Conservation (phyloP, 495 filamentous ascomycete genomes). For the Aspergillus sclerotiicarbonarius region DNA sequence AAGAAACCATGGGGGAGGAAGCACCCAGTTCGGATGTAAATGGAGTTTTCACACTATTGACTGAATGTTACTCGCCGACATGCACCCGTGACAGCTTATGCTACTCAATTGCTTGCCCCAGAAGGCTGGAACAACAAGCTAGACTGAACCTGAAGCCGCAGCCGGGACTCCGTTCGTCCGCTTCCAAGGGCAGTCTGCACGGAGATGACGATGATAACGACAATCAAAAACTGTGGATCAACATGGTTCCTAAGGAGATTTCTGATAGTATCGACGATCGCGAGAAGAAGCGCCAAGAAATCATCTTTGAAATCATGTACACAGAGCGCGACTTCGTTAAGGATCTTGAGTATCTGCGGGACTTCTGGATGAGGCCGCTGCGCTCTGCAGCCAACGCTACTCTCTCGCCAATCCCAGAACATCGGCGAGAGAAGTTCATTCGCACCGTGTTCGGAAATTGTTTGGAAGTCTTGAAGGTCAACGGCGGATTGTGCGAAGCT, state of each 20-base stretch:
- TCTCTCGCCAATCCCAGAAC: constrained; percentile 82
- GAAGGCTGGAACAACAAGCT: constrained; percentile 91
- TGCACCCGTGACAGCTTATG: constrained; percentile 93
- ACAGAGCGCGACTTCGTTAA: constrained; percentile 99
- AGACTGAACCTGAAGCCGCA: constrained; percentile 88
- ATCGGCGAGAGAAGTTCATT: constrained; percentile 85
- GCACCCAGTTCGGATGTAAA: constrained; percentile 78
- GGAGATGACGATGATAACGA: constrained; percentile 80
- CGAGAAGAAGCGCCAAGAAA: constrained; percentile 96
- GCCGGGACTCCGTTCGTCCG: constrained; percentile 78
- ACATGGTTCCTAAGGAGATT: constrained; percentile 93
- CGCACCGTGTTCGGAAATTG: constrained; percentile 94
- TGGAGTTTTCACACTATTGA: constrained; percentile 92
- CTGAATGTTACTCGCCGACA: constrained; percentile 97
- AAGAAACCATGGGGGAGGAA: constrained; percentile 88
- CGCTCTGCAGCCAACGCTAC: constrained; percentile 62
- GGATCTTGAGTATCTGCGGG: constrained; percentile 94
- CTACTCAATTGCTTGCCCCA: constrained; percentile 97
- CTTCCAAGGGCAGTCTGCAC: constrained; percentile 78
- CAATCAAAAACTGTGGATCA: constrained; percentile 99
- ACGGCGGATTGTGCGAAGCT: constrained; percentile 78
- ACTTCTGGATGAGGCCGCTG: constrained; percentile 98
- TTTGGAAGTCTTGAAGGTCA: constrained; percentile 90
- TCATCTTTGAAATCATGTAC: constrained; percentile 98
- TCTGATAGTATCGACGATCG: constrained; percentile 82